These are phyloP conservation scores for Blepharisma japonicum DNA, from an alignment of 73 alveolate genomes.

Conservation along the genomic window DNA sequence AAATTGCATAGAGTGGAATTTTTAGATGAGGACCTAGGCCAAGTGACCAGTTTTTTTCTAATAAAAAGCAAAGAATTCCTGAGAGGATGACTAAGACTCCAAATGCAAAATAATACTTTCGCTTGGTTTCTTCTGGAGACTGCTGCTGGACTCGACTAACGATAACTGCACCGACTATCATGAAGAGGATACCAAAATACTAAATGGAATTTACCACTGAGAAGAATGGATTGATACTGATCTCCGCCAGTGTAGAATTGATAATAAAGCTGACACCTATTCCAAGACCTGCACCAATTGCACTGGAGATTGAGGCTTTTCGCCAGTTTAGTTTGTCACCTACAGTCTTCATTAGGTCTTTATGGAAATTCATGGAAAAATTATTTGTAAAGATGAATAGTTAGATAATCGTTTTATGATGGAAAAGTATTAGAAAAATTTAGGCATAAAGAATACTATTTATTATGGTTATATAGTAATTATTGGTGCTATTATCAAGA, in stretches of 20 bases:
- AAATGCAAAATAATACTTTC: conserved; percentile 35
- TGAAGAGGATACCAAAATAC: conserved; percentile 43
- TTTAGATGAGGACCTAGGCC: conserved; percentile 30
- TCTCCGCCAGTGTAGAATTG: conserved; percentile 41
- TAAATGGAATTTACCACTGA: conserved; percentile 31
- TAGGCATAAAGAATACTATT: too few relatives aligned
- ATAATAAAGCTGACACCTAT: conserved; percentile 35
- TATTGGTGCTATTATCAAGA: too few relatives aligned
- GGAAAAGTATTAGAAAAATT: too few relatives aligned
- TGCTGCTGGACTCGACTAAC: conserved; percentile 30
- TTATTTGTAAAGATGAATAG: too few relatives aligned
- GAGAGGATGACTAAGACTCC: conserved; percentile 32
- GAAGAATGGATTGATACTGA: conserved; percentile 33
- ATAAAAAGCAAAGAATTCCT: conserved; percentile 36
- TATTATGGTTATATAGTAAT: too few relatives aligned
- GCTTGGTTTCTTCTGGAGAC: not conserved
- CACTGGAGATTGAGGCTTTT: too few relatives aligned
- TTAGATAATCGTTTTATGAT: too few relatives aligned
- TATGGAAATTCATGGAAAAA: too few relatives aligned
- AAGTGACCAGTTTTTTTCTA: conserved; percentile 41
- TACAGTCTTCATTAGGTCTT: too few relatives aligned
- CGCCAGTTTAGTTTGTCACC: too few relatives aligned
- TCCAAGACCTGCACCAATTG: conserved; percentile 36
- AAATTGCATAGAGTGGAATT: conserved; percentile 41
- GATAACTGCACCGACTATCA: conserved; percentile 34